Conservation (phyloP, 805 yeast species). For the Spathaspora boniae region DNA sequence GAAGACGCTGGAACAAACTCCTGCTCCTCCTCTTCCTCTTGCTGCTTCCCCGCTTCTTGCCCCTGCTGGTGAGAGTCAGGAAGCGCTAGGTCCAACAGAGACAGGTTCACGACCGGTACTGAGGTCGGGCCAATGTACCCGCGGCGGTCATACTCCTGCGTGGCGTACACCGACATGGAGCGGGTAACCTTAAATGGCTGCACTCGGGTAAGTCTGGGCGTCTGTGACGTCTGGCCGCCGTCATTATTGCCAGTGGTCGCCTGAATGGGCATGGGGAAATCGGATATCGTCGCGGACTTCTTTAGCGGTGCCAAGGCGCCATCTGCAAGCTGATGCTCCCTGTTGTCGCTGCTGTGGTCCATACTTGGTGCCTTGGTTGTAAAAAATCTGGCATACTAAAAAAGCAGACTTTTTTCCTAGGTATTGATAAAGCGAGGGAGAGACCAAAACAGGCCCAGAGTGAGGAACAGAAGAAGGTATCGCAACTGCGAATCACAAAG, state of each 20-base stretch:
- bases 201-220: conserved; percentile 5
- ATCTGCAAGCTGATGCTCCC: no score
- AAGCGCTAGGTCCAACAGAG: neutral
- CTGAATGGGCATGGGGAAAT: conserved; percentile 1
- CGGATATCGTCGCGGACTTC: conserved; percentile 10
- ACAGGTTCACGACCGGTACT: conserved; percentile 1
- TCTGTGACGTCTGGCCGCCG: neutral
- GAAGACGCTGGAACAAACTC: no score
- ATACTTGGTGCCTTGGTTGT: no score
- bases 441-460: no score
- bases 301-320: no score
- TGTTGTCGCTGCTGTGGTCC: no score
- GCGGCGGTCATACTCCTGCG: conserved; percentile 6
- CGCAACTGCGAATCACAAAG: no score
- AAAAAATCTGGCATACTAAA: no score
- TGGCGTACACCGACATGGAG: conserved; percentile 8
- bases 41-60: no score
- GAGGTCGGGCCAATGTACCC: neutral
- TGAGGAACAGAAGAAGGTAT: no score
- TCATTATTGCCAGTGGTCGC: neutral
- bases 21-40: no score
- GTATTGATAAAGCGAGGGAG: no score
- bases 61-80: conserved; percentile 1
- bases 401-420: neutral
- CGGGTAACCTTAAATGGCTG: conserved; percentile 9